Base-by-base conservation (phyloP, 768 basidiomycete genomes). In the Mycena capillaripes region DNA sequence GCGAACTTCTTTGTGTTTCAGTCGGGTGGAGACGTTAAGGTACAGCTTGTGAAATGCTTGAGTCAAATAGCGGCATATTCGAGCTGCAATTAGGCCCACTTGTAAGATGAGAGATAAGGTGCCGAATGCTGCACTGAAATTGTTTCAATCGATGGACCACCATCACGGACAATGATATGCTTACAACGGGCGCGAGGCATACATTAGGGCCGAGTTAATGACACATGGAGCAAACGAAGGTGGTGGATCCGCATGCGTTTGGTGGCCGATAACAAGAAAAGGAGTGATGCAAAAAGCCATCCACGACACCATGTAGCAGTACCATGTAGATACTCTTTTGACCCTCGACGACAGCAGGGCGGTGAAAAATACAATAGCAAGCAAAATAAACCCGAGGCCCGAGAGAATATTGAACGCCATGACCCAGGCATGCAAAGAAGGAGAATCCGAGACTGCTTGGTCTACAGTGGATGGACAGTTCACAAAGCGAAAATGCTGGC, bases 181-280 rank as follows among this genome's bases (percentile, higher is more conserved):
- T 53, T 40, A 66, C 70, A 63, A 56, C 21, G 70, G 70, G 52
- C 70, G 70, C 8, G 65, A 71, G 8, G 70, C 64, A 53, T 71
- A 71, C 70, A 71, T 71, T 23, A 71, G 12, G 12, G 70, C 70
- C 29, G 64, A 53, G 25, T 66, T 52, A 38, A 67, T 19, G 42
- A 56, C 58, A 30, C 70, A 71, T 40, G 42, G 9, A 0, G 42
- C 50, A 61, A 66, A 71, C 2, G 70, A 60, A 19, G 70, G 65
- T 38, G 70, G 64, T 38, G 70, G 40, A 48, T 66, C 65, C n/a
- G 30, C 2, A 1, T 19, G 57, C 16, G 64, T 61, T 61, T 71
- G 70, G 59, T 71, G 70, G 1, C 65, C 70, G 38, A 71, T 17
- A 21, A 71, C 52, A 36, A 57, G 64, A n/a, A 66, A 71, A 6